phyloP scores from a whole-genome alignment of 2,329 filamentous ascomycete species.

The Penicillium sclerotigenum region DNA sequence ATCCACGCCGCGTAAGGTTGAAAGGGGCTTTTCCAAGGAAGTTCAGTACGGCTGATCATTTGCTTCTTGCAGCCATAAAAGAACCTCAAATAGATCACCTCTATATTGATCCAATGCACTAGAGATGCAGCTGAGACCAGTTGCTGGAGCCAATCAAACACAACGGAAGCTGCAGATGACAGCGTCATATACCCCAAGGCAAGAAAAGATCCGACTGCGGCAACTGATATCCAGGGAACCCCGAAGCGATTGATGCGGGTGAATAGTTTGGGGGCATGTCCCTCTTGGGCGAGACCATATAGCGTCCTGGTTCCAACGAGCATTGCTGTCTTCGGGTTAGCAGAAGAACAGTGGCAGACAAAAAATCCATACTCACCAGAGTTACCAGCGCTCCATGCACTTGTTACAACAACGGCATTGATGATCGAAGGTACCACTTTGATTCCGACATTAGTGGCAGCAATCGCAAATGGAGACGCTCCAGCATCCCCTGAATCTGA shows the following conservation, averaged over 20 bases:
- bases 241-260: conserved; percentile 42
- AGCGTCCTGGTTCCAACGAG: conserved; percentile 34
- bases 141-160: conserved; percentile 65
- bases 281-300: conserved; percentile 36
- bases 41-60: conserved; percentile 29
- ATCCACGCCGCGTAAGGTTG: conserved; percentile 60
- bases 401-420: conserved; percentile 3
- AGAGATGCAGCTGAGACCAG: conserved; percentile 43
- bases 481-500: conserved; percentile 1
- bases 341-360: not conserved
- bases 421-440: conserved; percentile 1
- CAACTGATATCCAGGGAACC: conserved; percentile 54
- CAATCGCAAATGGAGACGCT: conserved; percentile 34
- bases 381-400: conserved; percentile 40
- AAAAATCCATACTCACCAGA: conserved; percentile 17
- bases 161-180: conserved; percentile 51
- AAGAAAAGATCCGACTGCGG: conserved; percentile 51
- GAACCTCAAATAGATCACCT: conserved; percentile 53
- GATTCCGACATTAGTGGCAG: conserved; percentile 43
- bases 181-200: conserved; percentile 62
- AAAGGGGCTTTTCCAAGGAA: conserved; percentile 49
- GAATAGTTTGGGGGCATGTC: conserved; percentile 33
- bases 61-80: conserved; percentile 43
- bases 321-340: conserved; percentile 12
- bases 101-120: conserved; percentile 60